phyloP scores from a whole-genome alignment of 768 basidiomycete species.

The Tubosaeta brunneosetosa region DNA sequence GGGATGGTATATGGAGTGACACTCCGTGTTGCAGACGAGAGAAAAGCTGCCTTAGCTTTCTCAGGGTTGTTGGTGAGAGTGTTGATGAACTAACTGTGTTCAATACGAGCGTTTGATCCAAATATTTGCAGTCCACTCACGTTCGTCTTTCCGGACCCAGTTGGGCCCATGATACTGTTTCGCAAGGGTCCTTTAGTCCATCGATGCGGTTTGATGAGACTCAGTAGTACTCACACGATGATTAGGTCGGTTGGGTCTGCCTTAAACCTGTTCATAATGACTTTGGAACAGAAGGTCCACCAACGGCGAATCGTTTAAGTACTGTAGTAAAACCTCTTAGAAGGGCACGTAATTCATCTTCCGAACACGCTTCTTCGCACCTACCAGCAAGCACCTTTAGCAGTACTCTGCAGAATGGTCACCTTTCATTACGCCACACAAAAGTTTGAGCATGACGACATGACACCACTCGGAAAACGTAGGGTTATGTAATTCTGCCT shows the following conservation, averaged over 20 bases:
- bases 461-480: no score
- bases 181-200: not conserved
- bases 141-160: constrained; percentile 23
- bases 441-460: no score
- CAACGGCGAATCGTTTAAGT: no score
- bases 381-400: not conserved
- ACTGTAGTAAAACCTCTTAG: no score
- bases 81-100: constrained; percentile 11
- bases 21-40: constrained; percentile 9
- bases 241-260: constrained; percentile 6
- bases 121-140: constrained; percentile 8
- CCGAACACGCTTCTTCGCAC: not conserved
- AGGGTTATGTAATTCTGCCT: no score
- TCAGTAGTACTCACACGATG: constrained; percentile 10
- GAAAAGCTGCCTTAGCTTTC: not conserved
- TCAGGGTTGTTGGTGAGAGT: constrained; percentile 3
- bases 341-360: not conserved
- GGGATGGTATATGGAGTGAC: constrained; percentile 3
- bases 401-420: not conserved
- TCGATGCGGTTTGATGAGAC: not conserved
- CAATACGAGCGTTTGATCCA: not conserved
- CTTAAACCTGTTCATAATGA: constrained; percentile 5
- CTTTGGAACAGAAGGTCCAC: not conserved
- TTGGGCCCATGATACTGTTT: constrained; percentile 22
- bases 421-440: not conserved